Evolutionary conservation across 768 basidiomycete species (phyloP).

Genomic region (Pisolithus tinctorius): DNA sequence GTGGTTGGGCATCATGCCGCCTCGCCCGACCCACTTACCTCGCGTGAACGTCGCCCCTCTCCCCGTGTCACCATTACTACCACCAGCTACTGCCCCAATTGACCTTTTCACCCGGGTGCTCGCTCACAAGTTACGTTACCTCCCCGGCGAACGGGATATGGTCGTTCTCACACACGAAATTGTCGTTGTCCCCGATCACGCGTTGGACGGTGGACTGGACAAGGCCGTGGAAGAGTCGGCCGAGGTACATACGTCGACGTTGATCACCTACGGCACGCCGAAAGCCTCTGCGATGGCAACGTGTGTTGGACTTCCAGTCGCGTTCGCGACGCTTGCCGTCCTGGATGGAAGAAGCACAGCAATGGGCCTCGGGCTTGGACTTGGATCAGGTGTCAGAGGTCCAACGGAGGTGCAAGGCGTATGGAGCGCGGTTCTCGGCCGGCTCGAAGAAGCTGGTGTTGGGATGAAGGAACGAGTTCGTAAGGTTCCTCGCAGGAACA

Average conservation of each 20-base stretch:
- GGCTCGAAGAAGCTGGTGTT: slow-evolving; percentile 45
- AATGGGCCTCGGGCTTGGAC: slow-evolving; percentile 42
- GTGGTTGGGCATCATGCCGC: slow-evolving; percentile 26
- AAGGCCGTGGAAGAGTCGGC: slow-evolving; percentile 18
- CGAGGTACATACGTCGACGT: slow-evolving; percentile 58
- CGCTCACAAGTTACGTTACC: slow-evolving; percentile 64
- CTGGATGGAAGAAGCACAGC: slow-evolving; percentile 49
- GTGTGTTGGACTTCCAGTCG: slow-evolving; percentile 84
- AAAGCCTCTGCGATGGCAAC: slow-evolving; percentile 80
- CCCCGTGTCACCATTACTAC: slow-evolving; percentile 22
- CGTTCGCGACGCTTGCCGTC: slow-evolving; percentile 68
- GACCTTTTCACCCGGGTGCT: slow-evolving; percentile 73
- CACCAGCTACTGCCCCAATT: slow-evolving; percentile 42
- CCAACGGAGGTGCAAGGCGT: slow-evolving; percentile 52
- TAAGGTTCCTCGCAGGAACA: slow-evolving; percentile 30
- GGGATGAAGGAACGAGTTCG: slow-evolving; percentile 32
- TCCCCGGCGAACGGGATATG: slow-evolving; percentile 70
- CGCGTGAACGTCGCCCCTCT: slow-evolving; percentile 31
- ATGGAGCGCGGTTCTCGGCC: slow-evolving; percentile 54
- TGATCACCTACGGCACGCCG: slow-evolving; percentile 55
- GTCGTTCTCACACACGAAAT: slow-evolving; percentile 85
- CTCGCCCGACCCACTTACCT: slow-evolving; percentile 3
- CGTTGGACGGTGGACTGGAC: background rate
- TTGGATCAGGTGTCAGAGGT: slow-evolving; percentile 39
- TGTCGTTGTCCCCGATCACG: slow-evolving; percentile 33